phyloP scores from a whole-genome alignment of 2,329 filamentous ascomycete genomes.

The Paramyrothecium roridum region DNA sequence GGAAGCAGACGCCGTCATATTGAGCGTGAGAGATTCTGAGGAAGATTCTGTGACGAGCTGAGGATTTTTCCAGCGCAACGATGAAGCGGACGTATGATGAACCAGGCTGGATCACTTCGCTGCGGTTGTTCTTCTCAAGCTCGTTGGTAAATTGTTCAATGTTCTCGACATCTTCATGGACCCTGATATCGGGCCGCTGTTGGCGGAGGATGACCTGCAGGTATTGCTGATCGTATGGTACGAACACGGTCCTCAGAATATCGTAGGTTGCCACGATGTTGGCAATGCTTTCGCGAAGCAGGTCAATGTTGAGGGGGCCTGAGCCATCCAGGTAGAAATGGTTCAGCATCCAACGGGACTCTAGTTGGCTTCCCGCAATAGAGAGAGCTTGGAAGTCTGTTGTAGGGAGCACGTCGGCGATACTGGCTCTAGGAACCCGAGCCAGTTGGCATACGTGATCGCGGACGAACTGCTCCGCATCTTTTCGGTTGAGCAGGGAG shows the following conservation, averaged over 20 bases:
- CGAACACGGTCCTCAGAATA: slow-evolving; percentile 61
- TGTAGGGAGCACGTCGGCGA: slow-evolving; percentile 14
- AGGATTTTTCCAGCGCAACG: background rate
- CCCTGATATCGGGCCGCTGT: slow-evolving; percentile 2
- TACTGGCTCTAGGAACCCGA: slow-evolving; percentile 15
- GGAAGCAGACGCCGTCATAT: slow-evolving; percentile 42
- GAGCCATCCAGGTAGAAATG: slow-evolving; percentile 3
- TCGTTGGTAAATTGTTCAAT: slow-evolving; percentile 7
- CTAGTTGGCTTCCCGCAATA: slow-evolving; percentile 8
- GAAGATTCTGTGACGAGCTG: slow-evolving; percentile 5
- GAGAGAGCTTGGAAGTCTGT: slow-evolving; percentile 15
- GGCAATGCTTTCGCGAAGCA: slow-evolving; percentile 1
- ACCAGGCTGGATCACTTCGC: background rate
- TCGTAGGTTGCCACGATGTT: slow-evolving; percentile 34
- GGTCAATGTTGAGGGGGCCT: background rate
- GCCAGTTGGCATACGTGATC: slow-evolving; percentile 10
- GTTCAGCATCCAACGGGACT: slow-evolving; percentile 15
- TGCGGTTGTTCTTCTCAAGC: background rate
- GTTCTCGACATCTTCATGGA: slow-evolving; percentile 1
- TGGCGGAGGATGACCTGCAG: slow-evolving; percentile 8
- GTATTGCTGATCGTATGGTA: slow-evolving; percentile 19
- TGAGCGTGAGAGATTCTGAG: slow-evolving; percentile 38
- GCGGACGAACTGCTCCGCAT: slow-evolving; percentile 5
- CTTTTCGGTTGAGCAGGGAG: background rate
- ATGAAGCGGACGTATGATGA: slow-evolving; percentile 3